Conservation (phyloP, 139 green algal species). For the Axilococcus clingmanii region DNA sequence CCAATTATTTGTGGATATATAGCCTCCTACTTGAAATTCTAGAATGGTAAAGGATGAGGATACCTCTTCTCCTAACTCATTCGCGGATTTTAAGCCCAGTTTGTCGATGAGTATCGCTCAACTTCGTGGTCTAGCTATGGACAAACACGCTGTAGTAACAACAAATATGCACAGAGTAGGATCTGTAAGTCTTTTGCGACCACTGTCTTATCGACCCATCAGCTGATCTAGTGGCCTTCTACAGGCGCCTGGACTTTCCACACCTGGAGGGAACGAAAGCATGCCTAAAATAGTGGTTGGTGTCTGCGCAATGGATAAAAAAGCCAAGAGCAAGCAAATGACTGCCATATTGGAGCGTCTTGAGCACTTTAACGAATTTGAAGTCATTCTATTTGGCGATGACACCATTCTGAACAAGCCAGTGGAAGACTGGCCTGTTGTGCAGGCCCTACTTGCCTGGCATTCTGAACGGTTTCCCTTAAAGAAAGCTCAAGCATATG, state of each 20-base stretch:
- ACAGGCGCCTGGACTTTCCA: background rate
- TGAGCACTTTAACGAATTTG: conserved; percentile 73
- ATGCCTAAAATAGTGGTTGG: conserved; percentile 26
- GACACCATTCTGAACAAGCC: conserved; percentile 76
- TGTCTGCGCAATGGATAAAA: conserved; percentile 80
- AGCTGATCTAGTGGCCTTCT: too few species aligned
- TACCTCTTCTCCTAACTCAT: too few species aligned
- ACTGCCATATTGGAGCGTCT: conserved; percentile 77
- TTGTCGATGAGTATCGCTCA: too few species aligned
- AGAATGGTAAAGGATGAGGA: too few species aligned
- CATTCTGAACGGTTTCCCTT: conserved; percentile 92
- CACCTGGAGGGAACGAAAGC: background rate
- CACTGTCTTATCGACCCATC: too few species aligned
- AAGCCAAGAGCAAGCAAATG: conserved; percentile 85
- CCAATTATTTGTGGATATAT: too few species aligned
- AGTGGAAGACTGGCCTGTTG: conserved; percentile 83
- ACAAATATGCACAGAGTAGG: too few species aligned
- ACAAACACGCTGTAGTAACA: too few species aligned
- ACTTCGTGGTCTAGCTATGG: too few species aligned
- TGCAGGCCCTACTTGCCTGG: conserved; percentile 86
- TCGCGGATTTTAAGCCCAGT: too few species aligned
- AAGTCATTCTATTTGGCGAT: conserved; percentile 84
- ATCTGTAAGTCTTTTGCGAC: too few species aligned
- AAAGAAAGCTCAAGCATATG: conserved; percentile 76
- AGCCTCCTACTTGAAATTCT: too few species aligned